Base-by-base conservation (phyloP, 768 basidiomycete species). In the Tubosaeta sp. region DNA sequence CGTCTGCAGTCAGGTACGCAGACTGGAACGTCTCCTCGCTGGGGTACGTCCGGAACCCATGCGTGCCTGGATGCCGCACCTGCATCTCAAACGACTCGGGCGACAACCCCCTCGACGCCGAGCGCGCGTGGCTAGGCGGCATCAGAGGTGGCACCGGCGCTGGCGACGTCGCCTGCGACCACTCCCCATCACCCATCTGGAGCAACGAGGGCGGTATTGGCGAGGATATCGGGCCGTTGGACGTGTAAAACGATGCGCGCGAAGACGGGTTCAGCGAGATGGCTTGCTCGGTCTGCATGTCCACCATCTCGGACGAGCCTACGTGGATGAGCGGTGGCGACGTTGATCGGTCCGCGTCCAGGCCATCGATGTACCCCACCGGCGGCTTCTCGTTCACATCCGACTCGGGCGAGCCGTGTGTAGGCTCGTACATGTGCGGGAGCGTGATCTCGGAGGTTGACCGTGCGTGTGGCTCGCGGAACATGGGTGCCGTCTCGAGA, bases 401-500 rank as follows among this genome's bases (percentile, higher is more conserved):
- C 25, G 37, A 35, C 16, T 55, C 62, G 26, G 64, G 64, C 1
- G 73, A 67, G 46, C 68, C 70, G 25, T 59, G 62, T 4, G 74
- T 73, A 1, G 81, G 78, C 50, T 82, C 82, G 53, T 87, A 86
- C 44, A 52, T 54, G 39, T 70, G 42, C 51, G 57, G 51, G 43
- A 59, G 58, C 4, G 79, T 77, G 9, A 84, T 55, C 57, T 90
- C 88, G 0, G 86, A 89, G 3, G 75, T 66, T 1, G 88, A 88
- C 6, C 84, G 79, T 43, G 67, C 74, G 56, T 89, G 86, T 6
- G 77, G 78, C 31, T 81, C 75, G 25, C 75, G 71, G 69, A 88
- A 87, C 77, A 91, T 91, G 3, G 88, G 87, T 1, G 82, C 77
- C 13, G 78, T 74, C 71, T 91, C 88, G 3, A 81, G 65, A 54